Conservation (phyloP, 2,329 filamentous ascomycete species). For the Penicillium sp. region DNA sequence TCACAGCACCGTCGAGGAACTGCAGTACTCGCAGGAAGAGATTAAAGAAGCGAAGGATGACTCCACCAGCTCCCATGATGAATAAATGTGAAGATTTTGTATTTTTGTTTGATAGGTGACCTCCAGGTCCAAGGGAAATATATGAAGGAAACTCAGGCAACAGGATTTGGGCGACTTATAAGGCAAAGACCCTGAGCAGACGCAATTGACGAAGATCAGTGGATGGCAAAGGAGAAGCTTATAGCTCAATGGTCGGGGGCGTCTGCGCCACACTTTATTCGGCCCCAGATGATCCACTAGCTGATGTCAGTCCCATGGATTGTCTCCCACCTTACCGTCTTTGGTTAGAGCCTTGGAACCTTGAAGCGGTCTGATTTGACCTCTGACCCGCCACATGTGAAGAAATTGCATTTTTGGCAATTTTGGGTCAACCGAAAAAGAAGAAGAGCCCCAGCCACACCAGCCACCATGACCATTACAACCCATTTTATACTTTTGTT, state of each 20-base stretch:
- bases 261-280: slow-evolving; percentile 10
- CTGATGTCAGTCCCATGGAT: slow-evolving; percentile 9
- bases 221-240: slow-evolving; percentile 1
- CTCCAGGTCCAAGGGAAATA: not conserved
- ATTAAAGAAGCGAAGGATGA: slow-evolving; percentile 68
- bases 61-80: slow-evolving; percentile 61
- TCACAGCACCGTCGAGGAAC: slow-evolving; percentile 70
- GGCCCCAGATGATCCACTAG: not conserved
- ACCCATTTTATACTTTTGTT: not conserved
- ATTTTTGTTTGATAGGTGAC: not conserved
- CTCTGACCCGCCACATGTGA: slow-evolving; percentile 2
- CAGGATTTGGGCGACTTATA: slow-evolving; percentile 10
- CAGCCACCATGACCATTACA: not conserved
- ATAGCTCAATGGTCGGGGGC: not conserved
- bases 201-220: slow-evolving; percentile 10
- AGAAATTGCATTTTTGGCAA: not conserved
- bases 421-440: not conserved
- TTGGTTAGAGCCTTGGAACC: not conserved
- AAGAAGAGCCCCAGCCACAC: slow-evolving; percentile 1
- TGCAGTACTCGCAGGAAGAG: slow-evolving; percentile 73
- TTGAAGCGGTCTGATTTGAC: not conserved
- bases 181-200: slow-evolving; percentile 2
- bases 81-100: not conserved
- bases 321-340: not conserved
- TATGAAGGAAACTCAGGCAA: slow-evolving; percentile 6